These are phyloP conservation scores for Inonotus obliquus DNA, from an alignment of 1,284 basidiomycete genomes.

Conservation along the genomic window DNA sequence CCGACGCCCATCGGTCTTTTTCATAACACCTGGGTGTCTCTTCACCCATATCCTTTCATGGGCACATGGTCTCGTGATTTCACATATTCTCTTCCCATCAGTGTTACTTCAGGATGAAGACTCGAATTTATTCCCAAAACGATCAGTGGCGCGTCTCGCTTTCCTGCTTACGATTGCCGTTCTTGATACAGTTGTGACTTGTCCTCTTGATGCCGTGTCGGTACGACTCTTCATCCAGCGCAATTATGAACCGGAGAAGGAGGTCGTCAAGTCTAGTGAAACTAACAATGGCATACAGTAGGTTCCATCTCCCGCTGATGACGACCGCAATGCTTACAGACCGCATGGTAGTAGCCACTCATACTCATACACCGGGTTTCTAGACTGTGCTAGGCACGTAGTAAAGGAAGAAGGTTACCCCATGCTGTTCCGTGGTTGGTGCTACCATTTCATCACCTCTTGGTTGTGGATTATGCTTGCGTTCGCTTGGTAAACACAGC, in stretches of 20 bases:
- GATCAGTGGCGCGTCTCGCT: neutral
- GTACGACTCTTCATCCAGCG: neutral
- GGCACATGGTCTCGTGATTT: no score
- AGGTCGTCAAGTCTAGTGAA: neutral
- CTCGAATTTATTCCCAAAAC: no score
- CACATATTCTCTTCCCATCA: no score
- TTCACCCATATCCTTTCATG: no score
- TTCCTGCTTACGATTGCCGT: neutral
- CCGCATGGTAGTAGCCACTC: constrained; percentile 72
- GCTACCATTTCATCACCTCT: neutral
- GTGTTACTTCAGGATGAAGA: no score
- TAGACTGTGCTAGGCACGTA: constrained; percentile 76
- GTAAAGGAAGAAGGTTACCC: constrained; percentile 77
- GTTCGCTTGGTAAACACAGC: no score
- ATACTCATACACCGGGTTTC: constrained; percentile 77
- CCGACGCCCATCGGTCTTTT: no score
- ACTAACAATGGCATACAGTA: no score
- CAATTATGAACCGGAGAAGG: neutral
- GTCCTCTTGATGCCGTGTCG: neutral
- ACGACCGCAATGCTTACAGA: neutral
- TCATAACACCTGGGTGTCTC: no score
- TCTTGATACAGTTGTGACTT: neutral
- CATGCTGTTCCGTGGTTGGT: constrained; percentile 79
- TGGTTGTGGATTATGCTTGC: neutral
- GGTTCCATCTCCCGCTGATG: neutral